Evolutionary conservation across 164 flowering plant species (phyloP), one percentile per base, ranked within the genome.

Genomic region (Liriodendron chinense): DNA sequence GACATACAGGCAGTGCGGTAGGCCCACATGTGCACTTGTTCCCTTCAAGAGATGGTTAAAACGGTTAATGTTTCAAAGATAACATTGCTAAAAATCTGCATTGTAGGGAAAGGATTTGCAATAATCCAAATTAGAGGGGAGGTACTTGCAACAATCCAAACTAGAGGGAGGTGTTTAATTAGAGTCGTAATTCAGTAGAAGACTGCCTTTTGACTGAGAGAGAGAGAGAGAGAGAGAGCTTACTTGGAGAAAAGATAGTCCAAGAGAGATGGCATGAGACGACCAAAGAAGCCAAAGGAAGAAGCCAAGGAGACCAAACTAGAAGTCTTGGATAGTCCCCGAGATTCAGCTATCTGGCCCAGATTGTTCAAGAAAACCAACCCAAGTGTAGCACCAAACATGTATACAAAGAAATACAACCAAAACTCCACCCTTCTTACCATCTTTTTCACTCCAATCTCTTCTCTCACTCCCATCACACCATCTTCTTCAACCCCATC

Each of bases 281-380:
- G 97, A 13, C 99, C 99, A 28, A 96, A 94, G 88, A 96, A 96
- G 1, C 89, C 84, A 18, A 90, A 94, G 0, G 98, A 87, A 21
- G 98, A 94, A 49, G 97, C 86, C 78, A 96, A 67, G 2, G 99
- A 87, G 47, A 96, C 97, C 75, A 96, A 72, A 65, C 91, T 80
- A 22, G 96, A 84, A 9, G 89, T 80, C 43, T 74, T 75, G 0
- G 89, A 72, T 68, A 74, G 80, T 2, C 94, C 91, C 43, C 98
- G 92, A 63, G 98, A 92, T 75, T 94, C 97, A 0, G 93, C 94
- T 22, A 96, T 91, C 74, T 96, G 99, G 18, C 99, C 99, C 84
- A 96, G 76, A 77, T 96, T 92, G 74, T 92, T 94, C 80, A 92
- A 49, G 72, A 75, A 96, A 47, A 92, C 99, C 71, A 94, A 24